These are phyloP conservation scores for Colletotrichum falcatum DNA, from an alignment of 2,329 filamentous ascomycete species.

Conservation along the genomic window DNA sequence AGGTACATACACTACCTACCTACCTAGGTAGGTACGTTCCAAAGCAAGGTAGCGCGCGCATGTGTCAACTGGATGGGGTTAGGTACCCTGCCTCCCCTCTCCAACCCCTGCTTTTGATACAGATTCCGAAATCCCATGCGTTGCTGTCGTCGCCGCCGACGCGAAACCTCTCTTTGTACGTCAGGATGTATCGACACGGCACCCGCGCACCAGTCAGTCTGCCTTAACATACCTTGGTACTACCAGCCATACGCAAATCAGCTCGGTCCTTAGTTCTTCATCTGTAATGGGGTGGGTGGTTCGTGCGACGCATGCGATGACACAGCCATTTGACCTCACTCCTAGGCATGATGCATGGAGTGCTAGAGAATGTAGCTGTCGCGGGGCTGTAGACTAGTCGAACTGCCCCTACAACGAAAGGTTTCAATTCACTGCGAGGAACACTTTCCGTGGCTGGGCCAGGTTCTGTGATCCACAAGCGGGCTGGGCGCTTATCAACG, in stretches of 20 bases:
- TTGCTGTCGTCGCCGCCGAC: not conserved
- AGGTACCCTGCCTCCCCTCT: not conserved
- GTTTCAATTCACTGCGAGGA: not conserved
- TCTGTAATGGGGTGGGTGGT: not conserved
- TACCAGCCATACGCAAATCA: not conserved
- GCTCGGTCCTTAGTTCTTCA: not conserved
- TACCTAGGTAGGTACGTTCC: too few species aligned
- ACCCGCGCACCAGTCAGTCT: not conserved
- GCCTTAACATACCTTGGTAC: not conserved
- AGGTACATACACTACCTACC: too few species aligned
- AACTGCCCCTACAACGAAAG: not conserved
- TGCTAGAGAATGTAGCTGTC: not conserved
- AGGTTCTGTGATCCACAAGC: too few species aligned
- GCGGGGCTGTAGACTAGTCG: not conserved
- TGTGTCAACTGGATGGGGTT: constrained; percentile 21
- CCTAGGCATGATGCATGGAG: not conserved
- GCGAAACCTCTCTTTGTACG: not conserved
- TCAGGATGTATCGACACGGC: not conserved
- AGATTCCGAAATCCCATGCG: constrained; percentile 10
- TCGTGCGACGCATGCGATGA: not conserved
- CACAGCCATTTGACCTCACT: constrained; percentile 9
- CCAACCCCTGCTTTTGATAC: not conserved
- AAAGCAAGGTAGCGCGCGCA: constrained; percentile 16
- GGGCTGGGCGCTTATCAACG: not conserved
- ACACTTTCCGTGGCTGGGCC: not conserved